Evolutionary conservation across 2,329 filamentous ascomycete species (phyloP), one percentile per base, ranked within the genome.

Genomic region (Aspergillus fumigatus): DNA sequence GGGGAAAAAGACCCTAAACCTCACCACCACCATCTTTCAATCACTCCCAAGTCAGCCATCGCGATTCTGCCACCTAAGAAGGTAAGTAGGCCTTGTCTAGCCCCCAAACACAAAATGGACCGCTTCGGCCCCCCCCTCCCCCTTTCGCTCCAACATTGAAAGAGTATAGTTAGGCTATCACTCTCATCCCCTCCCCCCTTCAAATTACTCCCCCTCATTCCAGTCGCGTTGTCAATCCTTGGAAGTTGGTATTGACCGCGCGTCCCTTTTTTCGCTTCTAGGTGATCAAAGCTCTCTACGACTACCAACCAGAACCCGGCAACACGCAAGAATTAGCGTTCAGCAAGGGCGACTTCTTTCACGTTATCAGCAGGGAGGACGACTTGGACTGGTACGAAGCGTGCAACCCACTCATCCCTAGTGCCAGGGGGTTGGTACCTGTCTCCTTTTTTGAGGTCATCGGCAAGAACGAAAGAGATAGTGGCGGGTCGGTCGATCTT

Each of bases 351-450:
- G 94, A 99, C 74, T 99, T 97, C 75, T 94, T 99, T 73, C 93
- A 97, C 79, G 94, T 99, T 62, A 93, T 97, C 74, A 91, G 90
- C 68, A 88, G 93, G 74, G 94, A 97, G 78, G 88, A 97, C 80
- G 93, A 97, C 73, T 79, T 80, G 43, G 91, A 97, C 72, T 99
- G 94, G 93, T 99, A 97, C 82, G 94, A 97, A 77, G 94, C 93
- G 55, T 97, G 92, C 81, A 99, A 99, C 72, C 94, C 94, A 59
- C 84, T 89, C 51, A 81, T 96, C 63, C 91, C 68, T 67, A 88
- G 88, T 75, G 90, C 91, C 51, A 87, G 92, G 64, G 94, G 94
- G 59, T 83, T 99, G 59, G 94, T 99, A 48, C 94, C 94, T 7
- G 94, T 97, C 56, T 85, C 88, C 56, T 97, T 92, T 77, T 99